Conservation (phyloP, 2,329 filamentous ascomycete species). For the Ophiocordyceps unilateralis region DNA sequence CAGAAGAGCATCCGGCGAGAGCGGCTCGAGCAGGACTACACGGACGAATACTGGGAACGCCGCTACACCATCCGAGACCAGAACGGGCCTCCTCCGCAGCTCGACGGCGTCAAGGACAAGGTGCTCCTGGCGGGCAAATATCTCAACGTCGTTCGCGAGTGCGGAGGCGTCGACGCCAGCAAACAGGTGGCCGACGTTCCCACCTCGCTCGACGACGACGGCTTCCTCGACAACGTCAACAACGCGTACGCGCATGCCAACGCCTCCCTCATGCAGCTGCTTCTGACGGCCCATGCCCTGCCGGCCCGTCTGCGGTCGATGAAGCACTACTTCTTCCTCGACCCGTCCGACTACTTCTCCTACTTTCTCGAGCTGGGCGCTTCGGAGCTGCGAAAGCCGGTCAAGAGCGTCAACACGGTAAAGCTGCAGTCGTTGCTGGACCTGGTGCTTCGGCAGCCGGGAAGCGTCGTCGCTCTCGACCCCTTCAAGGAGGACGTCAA, state of each 20-base stretch:
- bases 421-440: conserved; percentile 95
- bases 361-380: conserved; percentile 89
- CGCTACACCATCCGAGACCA: conserved; percentile 87
- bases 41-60: conserved; percentile 98
- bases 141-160: conserved; percentile 92
- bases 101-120: conserved; percentile 82
- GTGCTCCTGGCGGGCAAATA: conserved; percentile 93
- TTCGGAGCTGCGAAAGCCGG: conserved; percentile 79
- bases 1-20: conserved; percentile 90
- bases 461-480: conserved; percentile 82
- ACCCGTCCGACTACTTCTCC: conserved; percentile 93
- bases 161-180: conserved; percentile 86
- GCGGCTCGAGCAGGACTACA: conserved; percentile 86
- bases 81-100: conserved; percentile 79
- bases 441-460: conserved; percentile 86
- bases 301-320: conserved; percentile 75
- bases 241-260: conserved; percentile 91
- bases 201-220: conserved; percentile 74
- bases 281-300: conserved; percentile 83
- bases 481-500: conserved; percentile 98
- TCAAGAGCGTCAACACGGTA: conserved; percentile 73
- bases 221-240: conserved; percentile 92
- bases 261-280: conserved; percentile 73
- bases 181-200: conserved; percentile 81
- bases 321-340: conserved; percentile 98